A percentile compares a stretch with the other conserved stretches of the same genome.
phyloP scores from a whole-genome alignment of 139 green algal genomes.

The Auxenochlorella protothecoides region DNA sequence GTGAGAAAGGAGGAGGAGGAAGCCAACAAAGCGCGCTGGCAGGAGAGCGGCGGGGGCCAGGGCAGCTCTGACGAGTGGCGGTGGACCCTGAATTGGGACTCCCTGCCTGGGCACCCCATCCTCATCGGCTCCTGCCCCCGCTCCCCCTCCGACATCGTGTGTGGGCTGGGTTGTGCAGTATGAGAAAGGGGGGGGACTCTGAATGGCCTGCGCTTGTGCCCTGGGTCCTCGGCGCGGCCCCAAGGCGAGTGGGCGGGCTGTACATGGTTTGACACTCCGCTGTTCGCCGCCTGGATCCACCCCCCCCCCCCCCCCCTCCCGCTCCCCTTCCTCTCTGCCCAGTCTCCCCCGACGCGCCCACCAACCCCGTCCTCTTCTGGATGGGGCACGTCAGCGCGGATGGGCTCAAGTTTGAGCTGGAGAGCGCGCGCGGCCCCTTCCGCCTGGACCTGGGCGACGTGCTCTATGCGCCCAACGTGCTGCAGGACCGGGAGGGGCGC shows the following conservation, averaged over 20 bases:
- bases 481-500: conserved; percentile 46
- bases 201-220: neutral
- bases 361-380: conserved; percentile 55
- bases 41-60: conserved; percentile 26
- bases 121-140: conserved; percentile 35
- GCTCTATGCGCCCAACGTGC: conserved; percentile 54
- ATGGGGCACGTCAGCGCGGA: conserved; percentile 11
- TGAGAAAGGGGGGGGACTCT: neutral
- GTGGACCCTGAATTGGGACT: conserved; percentile 46
- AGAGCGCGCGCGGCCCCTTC: conserved; percentile 31
- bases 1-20: conserved; percentile 20
- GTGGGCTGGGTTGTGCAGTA: neutral
- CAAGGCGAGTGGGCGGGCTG: no score
- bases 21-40: conserved; percentile 33
- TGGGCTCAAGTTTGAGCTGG: conserved; percentile 24
- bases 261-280: no score
- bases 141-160: conserved; percentile 17
- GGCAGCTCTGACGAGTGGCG: conserved; percentile 32
- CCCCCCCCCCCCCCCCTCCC: neutral
- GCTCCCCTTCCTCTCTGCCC: neutral
- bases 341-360: conserved; percentile 39
- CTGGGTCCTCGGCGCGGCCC: no score
- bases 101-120: conserved; percentile 24
- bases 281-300: neutral
- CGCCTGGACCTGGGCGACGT: conserved; percentile 47